These are phyloP conservation scores for Penicillium desertorum DNA, from an alignment of 495 filamentous ascomycete genomes.

Conservation along the genomic window DNA sequence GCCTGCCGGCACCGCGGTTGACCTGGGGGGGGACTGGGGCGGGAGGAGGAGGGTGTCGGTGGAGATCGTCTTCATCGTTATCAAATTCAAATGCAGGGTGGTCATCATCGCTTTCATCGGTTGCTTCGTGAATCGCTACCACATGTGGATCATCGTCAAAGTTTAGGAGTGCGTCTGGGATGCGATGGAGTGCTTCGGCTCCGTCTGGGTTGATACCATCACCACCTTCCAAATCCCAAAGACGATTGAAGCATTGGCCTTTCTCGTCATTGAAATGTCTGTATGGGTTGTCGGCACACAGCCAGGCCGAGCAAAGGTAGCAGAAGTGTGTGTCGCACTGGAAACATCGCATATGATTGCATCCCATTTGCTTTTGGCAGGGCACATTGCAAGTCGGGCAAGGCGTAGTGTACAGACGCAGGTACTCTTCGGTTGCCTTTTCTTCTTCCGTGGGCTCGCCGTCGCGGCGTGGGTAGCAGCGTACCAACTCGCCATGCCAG, in stretches of 20 bases:
- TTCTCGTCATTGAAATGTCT: slow-evolving; percentile 74
- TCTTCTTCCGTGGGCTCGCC: slow-evolving; percentile 75
- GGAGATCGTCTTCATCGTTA: slow-evolving; percentile 30
- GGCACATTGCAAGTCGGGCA: slow-evolving; percentile 90
- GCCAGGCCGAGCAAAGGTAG: slow-evolving; percentile 88
- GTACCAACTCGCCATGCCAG: slow-evolving; percentile 86
- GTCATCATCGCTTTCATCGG: slow-evolving; percentile 25
- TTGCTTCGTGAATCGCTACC: slow-evolving; percentile 1
- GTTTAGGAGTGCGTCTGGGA: slow-evolving; percentile 37
- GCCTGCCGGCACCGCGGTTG: slow-evolving; percentile 26
- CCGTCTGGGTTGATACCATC: slow-evolving; percentile 60
- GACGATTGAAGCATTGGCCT: slow-evolving; percentile 71
- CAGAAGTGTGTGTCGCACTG: slow-evolving; percentile 91
- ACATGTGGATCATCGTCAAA: slow-evolving; percentile 37
- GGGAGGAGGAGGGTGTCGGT: slow-evolving; percentile 42
- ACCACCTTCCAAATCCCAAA: slow-evolving; percentile 87
- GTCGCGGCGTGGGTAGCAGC: slow-evolving; percentile 58
- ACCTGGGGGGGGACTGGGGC: slow-evolving; percentile 43
- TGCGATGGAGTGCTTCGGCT: slow-evolving; percentile 43
- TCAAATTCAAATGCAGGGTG: slow-evolving; percentile 31
- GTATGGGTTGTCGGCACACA: slow-evolving; percentile 80
- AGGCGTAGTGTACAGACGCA: slow-evolving; percentile 73
- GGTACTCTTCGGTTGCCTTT: slow-evolving; percentile 76
- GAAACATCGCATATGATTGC: slow-evolving; percentile 97
- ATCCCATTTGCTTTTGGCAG: slow-evolving; percentile 86